A percentile compares a stretch with the other conserved stretches of the same genome.
These are phyloP conservation scores for Apiospora malaysiana DNA, from an alignment of 2,329 filamentous ascomycete species.

Conservation along the genomic window DNA sequence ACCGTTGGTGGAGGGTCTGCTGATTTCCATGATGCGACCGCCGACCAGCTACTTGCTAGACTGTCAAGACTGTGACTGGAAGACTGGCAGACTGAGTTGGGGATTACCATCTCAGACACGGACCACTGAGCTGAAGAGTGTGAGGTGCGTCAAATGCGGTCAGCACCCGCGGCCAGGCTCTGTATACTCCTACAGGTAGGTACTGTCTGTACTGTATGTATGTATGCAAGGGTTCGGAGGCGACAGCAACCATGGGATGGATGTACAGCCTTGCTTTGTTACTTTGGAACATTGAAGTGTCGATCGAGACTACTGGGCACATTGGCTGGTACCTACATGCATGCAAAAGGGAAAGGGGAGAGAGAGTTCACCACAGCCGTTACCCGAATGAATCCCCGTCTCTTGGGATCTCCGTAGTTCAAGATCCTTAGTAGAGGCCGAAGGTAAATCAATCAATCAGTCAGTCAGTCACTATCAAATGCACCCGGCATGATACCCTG, in stretches of 20 bases:
- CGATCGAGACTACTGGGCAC: not conserved
- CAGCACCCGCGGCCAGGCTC: conserved; percentile 12
- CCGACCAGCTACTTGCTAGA: not conserved
- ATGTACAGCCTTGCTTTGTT: conserved; percentile 10
- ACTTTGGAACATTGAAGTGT: not conserved
- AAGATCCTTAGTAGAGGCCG: not conserved
- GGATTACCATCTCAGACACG: conserved; percentile 15
- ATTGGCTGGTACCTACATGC: not conserved
- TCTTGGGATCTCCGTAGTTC: not conserved
- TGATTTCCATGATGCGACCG: conserved; percentile 3
- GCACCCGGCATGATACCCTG: not conserved
- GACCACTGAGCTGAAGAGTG: conserved; percentile 15
- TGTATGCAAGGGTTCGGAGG: conserved; percentile 10
- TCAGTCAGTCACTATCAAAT: not conserved
- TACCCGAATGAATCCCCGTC: not conserved
- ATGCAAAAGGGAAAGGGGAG: conserved; percentile 2
- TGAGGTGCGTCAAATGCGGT: conserved; percentile 8
- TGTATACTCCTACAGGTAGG: not conserved
- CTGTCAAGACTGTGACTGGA: no score
- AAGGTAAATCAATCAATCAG: not conserved
- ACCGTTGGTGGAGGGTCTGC: conserved; percentile 16
- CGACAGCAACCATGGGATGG: not conserved
- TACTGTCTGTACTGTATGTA: not conserved
- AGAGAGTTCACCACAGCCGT: not conserved
- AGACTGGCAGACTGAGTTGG: not conserved